Conservation (phyloP, 331 rosid genomes). For the Acacia concinna region DNA sequence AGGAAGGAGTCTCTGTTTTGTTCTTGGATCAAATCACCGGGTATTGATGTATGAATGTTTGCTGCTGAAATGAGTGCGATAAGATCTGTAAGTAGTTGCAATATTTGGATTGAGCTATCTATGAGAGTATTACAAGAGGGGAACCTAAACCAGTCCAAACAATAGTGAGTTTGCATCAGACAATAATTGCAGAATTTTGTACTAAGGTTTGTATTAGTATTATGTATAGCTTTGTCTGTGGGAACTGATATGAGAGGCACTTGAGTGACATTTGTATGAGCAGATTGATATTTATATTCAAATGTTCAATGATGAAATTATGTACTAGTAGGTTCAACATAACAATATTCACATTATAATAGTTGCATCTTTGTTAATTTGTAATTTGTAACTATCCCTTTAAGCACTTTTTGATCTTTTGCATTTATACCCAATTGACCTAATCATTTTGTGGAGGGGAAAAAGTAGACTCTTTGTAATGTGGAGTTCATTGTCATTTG, state of each 20-base stretch:
- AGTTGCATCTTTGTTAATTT: not conserved
- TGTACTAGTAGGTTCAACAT: not conserved
- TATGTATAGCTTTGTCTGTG: not conserved
- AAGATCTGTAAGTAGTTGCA: constrained; percentile 10
- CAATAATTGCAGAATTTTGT: constrained; percentile 31
- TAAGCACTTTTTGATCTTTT: not conserved
- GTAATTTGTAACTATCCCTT: not conserved
- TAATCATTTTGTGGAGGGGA: too few species aligned
- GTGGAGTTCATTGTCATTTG: not conserved
- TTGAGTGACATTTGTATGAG: not conserved
- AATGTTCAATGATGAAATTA: not conserved
- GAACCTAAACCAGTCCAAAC: constrained; percentile 6
- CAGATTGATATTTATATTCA: not conserved
- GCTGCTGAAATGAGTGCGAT: constrained; percentile 8
- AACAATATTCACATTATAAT: not conserved
- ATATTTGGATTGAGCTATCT: constrained; percentile 8
- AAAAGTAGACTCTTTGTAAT: too few species aligned
- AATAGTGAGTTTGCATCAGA: constrained; percentile 6
- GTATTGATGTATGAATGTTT: not conserved
- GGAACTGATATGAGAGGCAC: not conserved
- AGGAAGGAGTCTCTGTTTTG: not conserved
- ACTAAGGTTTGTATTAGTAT: constrained; percentile 15
- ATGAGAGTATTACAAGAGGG: not conserved
- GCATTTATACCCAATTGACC: too few species aligned
- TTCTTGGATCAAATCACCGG: not conserved